Conservation (phyloP, 352 stramenopile species). For the Pilasporangium apinafurcum region DNA sequence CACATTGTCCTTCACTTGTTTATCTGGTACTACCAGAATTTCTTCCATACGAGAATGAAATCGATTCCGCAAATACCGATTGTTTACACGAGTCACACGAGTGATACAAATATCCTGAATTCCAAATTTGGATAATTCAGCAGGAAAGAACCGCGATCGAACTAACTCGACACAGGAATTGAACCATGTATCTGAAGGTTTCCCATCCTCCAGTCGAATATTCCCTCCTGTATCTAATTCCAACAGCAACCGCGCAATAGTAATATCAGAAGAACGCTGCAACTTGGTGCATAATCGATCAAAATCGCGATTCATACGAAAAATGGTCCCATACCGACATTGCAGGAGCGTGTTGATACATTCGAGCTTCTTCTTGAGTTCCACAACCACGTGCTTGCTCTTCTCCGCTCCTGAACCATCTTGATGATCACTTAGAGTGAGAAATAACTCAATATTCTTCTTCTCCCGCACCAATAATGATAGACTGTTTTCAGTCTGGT, state of each 20-base stretch:
- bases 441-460: slow-evolving; percentile 59
- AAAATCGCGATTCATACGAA: slow-evolving; percentile 59
- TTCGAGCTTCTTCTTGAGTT: slow-evolving; percentile 34
- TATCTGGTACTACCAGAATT: slow-evolving; percentile 46
- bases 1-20: slow-evolving; percentile 70
- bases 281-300: slow-evolving; percentile 36
- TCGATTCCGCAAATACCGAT: slow-evolving; percentile 81
- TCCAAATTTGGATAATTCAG: slow-evolving; percentile 47
- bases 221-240: slow-evolving; percentile 90
- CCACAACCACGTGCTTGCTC: slow-evolving; percentile 8
- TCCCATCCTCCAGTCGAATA: slow-evolving; percentile 87
- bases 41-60: slow-evolving; percentile 84
- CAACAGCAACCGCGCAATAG: slow-evolving; percentile 75
- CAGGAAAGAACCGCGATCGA: slow-evolving; percentile 52
- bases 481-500: slow-evolving; percentile 45
- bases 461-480: slow-evolving; percentile 35
- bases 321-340: slow-evolving; percentile 27
- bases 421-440: background rate
- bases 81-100: slow-evolving; percentile 86
- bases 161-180: slow-evolving; percentile 79
- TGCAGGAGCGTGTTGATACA: slow-evolving; percentile 29
- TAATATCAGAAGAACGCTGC: slow-evolving; percentile 55
- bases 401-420: no score
- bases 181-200: slow-evolving; percentile 76
- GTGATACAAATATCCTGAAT: slow-evolving; percentile 66